Evolutionary conservation across 176 grass and related monocot species (phyloP).

Genomic region (Dendrocalamus sinicus): DNA sequence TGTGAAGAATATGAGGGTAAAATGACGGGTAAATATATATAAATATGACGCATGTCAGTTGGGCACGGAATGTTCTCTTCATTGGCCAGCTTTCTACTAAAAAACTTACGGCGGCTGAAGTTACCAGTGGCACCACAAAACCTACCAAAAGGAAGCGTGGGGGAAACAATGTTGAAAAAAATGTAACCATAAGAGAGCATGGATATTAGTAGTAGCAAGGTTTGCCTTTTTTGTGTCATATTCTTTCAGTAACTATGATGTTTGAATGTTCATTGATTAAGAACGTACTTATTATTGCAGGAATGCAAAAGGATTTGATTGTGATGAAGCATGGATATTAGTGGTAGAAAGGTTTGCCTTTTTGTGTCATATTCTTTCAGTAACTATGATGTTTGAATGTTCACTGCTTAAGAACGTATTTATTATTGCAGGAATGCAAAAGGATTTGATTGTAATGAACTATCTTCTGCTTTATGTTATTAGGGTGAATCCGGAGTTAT

Average conservation of each 20-base stretch:
- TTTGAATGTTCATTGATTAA: background rate
- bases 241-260: background rate
- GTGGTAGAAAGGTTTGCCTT: too few relatives aligned
- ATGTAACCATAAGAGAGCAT: too few relatives aligned
- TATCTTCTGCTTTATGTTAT: background rate
- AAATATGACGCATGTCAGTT: too few relatives aligned
- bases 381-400: background rate
- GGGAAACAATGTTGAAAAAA: background rate
- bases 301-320: background rate
- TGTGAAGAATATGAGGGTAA: too few relatives aligned
- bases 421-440: background rate
- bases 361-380: background rate
- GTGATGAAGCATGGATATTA: background rate
- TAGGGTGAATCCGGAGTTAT: background rate
- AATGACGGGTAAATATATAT: too few relatives aligned
- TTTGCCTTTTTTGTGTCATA: background rate
- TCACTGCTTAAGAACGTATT: background rate
- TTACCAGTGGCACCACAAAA: constrained; percentile 28
- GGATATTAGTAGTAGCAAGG: too few relatives aligned
- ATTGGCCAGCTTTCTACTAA: constrained; percentile 76
- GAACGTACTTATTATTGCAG: background rate
- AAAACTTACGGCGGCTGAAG: constrained; percentile 43
- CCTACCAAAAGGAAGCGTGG: constrained; percentile 58
- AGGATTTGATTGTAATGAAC: background rate
- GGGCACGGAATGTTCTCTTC: constrained; percentile 96